phyloP scores from a whole-genome alignment of 495 filamentous ascomycete genomes.

The Annulohypoxylon bovei region DNA sequence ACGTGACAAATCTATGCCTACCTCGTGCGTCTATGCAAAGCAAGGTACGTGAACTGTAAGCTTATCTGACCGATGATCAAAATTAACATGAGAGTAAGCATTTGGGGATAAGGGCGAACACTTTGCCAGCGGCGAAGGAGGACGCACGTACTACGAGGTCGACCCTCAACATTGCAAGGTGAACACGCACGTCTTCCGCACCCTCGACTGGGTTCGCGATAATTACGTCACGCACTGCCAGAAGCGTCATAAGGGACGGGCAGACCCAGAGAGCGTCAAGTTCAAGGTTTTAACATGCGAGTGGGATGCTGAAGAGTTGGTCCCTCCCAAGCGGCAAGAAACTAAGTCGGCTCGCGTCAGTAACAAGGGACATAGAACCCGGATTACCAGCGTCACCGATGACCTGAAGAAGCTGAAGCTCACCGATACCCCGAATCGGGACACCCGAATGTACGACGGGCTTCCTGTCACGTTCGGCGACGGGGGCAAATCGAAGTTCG shows the following conservation, averaged over 20 bases:
- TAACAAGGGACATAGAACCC: slow-evolving; percentile 23
- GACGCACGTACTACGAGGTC: slow-evolving; percentile 46
- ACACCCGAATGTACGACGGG: not conserved
- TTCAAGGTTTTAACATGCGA: slow-evolving; percentile 48
- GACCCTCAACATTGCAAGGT: slow-evolving; percentile 38
- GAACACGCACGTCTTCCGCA: slow-evolving; percentile 40
- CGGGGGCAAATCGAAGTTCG: slow-evolving; percentile 36
- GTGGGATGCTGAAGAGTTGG: slow-evolving; percentile 38
- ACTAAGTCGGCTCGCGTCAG: not conserved
- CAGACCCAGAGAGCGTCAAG: slow-evolving; percentile 39
- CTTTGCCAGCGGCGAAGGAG: slow-evolving; percentile 37
- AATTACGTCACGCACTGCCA: slow-evolving; percentile 44
- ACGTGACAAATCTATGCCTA: slow-evolving; percentile 16
- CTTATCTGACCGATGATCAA: not conserved
- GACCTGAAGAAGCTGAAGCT: slow-evolving; percentile 11
- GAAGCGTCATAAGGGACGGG: slow-evolving; percentile 26
- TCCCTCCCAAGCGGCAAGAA: slow-evolving; percentile 25
- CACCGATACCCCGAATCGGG: not conserved
- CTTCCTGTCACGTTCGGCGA: slow-evolving; percentile 45
- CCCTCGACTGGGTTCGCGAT: slow-evolving; percentile 41
- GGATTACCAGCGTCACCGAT: not conserved
- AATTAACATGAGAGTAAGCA: slow-evolving; percentile 21
- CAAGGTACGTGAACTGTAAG: slow-evolving; percentile 27
- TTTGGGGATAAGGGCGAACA: slow-evolving; percentile 13
- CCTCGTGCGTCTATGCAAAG: slow-evolving; percentile 13